Base-by-base conservation (phyloP, 1,284 basidiomycete genomes). In the Melampsora americana region DNA sequence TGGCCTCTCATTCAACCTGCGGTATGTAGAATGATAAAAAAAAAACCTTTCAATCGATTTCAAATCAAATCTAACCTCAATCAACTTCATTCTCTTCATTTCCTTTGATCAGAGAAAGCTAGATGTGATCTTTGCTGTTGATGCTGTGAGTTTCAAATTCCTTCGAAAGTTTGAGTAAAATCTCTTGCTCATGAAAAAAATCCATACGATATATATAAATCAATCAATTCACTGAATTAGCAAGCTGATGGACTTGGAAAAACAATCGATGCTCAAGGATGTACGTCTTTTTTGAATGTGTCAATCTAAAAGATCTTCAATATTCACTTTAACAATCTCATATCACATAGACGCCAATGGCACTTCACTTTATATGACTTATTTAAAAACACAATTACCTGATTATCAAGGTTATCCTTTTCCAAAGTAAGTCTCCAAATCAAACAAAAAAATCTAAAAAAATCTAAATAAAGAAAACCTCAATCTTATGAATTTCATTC, bases 1-100 rank as follows among this genome's bases (percentile, higher is more conserved):
- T 74, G 71, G 71, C 71, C 71, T 7, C 35, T 74, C 11, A 67
- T 74, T 32, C 71, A 74, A 67, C 71, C 71, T 26, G 62, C 71
- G 48, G 70, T 72, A 72, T 48, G 62, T 66, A 20, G 46, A 20
- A 16, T 16, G 23, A 16, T 6, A 6, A 4, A 3, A 18, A 18
- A 16, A 5, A n/a, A n/a, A n/a, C n/a, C n/a, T 62, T 35, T 62
- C 26, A 26, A 20, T 62, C 26, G 7, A 62, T 26, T 62, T 62
- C 3, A 26, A 62, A 62, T 26, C 30, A 16, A 23, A 26, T n/a
- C n/a, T n/a, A n/a, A n/a, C n/a, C n/a, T n/a, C n/a, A n/a, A n/a
- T n/a, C n/a, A 26, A 20, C 23, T 26, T 2, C 5, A 26, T 62
- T n/a, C n/a, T n/a, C n/a, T n/a, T n/a, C n/a, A n/a, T n/a, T n/a